These are phyloP conservation scores for Kwoniella heveanensis DNA, from an alignment of 768 basidiomycete genomes.

Conservation along the genomic window DNA sequence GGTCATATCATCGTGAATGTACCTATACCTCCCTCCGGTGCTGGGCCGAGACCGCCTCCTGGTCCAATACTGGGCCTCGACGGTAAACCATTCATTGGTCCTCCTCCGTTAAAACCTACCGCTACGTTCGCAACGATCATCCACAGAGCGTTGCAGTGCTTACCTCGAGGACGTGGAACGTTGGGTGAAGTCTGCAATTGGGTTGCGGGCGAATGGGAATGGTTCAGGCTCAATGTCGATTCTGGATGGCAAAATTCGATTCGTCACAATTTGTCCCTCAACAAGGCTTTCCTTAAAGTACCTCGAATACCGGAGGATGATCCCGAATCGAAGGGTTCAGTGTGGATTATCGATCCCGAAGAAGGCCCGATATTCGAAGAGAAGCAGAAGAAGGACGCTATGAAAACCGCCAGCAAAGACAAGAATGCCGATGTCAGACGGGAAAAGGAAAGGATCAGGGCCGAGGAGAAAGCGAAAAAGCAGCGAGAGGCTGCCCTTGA, in stretches of 20 bases:
- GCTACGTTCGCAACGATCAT: constrained; percentile 91
- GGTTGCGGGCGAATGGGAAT: constrained; percentile 85
- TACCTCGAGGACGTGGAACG: constrained; percentile 63
- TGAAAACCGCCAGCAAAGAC: constrained; percentile 41
- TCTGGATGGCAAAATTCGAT: constrained; percentile 94
- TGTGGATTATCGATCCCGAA: constrained; percentile 84
- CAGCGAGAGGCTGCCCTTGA: constrained; percentile 30
- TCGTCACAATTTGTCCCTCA: constrained; percentile 90
- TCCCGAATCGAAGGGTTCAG: constrained; percentile 74
- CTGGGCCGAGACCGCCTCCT: constrained; percentile 50
- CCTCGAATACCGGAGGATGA: constrained; percentile 78
- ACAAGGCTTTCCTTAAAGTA: constrained; percentile 86
- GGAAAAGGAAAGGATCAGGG: constrained; percentile 37
- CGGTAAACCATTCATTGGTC: constrained; percentile 54
- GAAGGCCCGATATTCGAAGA: constrained; percentile 56
- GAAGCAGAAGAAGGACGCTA: constrained; percentile 46
- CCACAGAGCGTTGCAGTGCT: constrained; percentile 77
- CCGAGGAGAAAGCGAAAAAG: constrained; percentile 35
- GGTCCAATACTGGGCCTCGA: constrained; percentile 53
- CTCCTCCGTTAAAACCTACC: constrained; percentile 76
- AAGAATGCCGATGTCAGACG: constrained; percentile 38
- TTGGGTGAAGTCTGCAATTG: constrained; percentile 88
- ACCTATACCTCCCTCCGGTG: constrained; percentile 50
- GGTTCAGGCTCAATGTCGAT: constrained; percentile 82
- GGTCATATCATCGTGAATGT: constrained; percentile 53